These are phyloP conservation scores for Coemansia sp. DNA, from an alignment of 192 early-diverging fungal species.

Conservation along the genomic window DNA sequence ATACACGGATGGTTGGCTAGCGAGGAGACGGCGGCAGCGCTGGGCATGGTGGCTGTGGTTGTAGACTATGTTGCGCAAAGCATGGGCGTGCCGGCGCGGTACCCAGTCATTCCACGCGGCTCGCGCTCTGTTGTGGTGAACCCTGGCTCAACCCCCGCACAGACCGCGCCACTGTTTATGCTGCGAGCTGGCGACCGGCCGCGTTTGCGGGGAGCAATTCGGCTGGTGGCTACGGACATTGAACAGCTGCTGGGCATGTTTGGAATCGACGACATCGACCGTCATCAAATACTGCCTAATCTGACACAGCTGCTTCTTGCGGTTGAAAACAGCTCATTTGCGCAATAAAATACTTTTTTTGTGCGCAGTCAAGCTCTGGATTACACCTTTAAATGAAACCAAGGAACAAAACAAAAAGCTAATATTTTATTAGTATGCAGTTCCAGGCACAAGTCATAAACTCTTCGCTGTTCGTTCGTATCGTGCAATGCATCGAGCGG, in stretches of 20 bases:
- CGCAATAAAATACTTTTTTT: neutral
- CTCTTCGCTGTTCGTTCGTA: slow-evolving; percentile 18
- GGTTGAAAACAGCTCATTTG: neutral
- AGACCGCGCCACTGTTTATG: slow-evolving; percentile 29
- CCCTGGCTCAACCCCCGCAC: slow-evolving; percentile 7
- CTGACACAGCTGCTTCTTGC: slow-evolving; percentile 13
- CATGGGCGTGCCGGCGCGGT: slow-evolving; percentile 22
- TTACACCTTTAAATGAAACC: too few species aligned
- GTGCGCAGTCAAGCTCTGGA: neutral
- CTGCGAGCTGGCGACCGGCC: slow-evolving; percentile 3
- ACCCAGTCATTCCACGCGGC: slow-evolving; percentile 23
- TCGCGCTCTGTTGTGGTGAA: slow-evolving; percentile 20
- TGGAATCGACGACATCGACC: slow-evolving; percentile 17
- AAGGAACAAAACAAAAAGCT: too few species aligned
- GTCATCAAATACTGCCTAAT: slow-evolving; percentile 11
- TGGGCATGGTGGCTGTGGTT: slow-evolving; percentile 22
- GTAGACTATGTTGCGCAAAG: slow-evolving; percentile 18
- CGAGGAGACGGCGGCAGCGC: slow-evolving; percentile 28
- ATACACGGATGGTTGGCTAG: neutral
- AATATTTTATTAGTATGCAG: neutral
- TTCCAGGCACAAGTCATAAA: slow-evolving; percentile 2
- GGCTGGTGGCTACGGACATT: slow-evolving; percentile 20
- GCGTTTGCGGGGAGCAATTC: slow-evolving; percentile 3
- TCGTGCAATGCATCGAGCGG: slow-evolving; percentile 65
- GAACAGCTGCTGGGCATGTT: slow-evolving; percentile 26